Evolutionary conservation across 768 basidiomycete genomes (phyloP), one percentile per base, ranked within the genome.

Genomic region (Tulasnella sp.): DNA sequence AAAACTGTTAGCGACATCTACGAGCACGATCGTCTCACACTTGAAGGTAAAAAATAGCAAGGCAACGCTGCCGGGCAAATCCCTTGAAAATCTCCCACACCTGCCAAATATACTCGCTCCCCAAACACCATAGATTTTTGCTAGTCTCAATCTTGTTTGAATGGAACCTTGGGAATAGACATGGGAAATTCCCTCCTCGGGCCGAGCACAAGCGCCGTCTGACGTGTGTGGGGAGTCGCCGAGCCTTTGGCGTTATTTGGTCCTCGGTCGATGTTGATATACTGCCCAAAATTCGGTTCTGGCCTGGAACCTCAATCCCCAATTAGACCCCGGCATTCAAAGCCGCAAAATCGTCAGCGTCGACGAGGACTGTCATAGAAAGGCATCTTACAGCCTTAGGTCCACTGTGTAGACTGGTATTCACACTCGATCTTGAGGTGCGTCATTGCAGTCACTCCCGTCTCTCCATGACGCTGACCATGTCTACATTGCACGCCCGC

Each of bases 21-120:
- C 80, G 91, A 91, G 81, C 93, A 94, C 82, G 92, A 94, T 84
- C 87, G 87, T 38, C 87, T 90, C 27, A 92, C 92, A 21, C 85
- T 85, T 27, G 74, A 71, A 71, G 77, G 77, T 34, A 71, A 73
- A 72, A 71, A 42, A 42, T 44, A 73, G 77, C 40, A 71, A 72
- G 68, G 62, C 36, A 78, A 72, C 19, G 72, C 42, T 18, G 42
- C 38, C 9, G 38, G 72, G 72, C 58, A 4, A 31, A 62, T n/a
- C n/a, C 10, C 58, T 62, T 62, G 58, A 62, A 62, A 62, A 3
- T n/a, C 18, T 31, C 58, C 58, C n/a, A 62, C 31, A 34, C 10
- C 31, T 36, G 31, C 34, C 27, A 34, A 68, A 36, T 36, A 68
- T 68, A 7, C 31, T 27, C 34, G 62, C 31, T 9, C 14, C 31